These are phyloP conservation scores for Raphanus raphanistrum DNA, from an alignment of 345 rosid species.

Conservation along the genomic window DNA sequence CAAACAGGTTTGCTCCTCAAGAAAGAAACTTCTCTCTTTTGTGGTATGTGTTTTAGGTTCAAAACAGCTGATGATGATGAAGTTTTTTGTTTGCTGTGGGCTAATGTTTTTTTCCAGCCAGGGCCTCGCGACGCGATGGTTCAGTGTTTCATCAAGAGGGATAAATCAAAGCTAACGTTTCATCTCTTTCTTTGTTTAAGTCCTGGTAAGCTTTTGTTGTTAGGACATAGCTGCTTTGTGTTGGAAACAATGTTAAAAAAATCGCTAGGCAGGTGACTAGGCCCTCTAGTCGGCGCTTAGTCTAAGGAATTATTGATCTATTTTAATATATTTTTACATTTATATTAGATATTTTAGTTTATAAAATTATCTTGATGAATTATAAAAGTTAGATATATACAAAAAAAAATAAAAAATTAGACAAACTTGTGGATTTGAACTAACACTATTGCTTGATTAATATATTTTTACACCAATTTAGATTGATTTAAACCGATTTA, in stretches of 20 bases:
- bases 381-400: background rate
- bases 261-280: background rate
- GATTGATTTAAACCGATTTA: background rate
- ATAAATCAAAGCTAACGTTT: constrained; percentile 64
- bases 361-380: background rate
- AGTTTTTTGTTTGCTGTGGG: background rate
- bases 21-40: background rate
- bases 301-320: background rate
- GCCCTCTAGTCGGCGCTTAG: background rate
- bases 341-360: too few species aligned
- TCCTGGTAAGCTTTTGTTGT: constrained; percentile 47
- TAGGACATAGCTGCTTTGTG: background rate
- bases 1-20: constrained; percentile 49
- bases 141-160: constrained; percentile 70
- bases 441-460: background rate
- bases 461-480: background rate
- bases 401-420: background rate
- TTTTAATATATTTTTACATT: background rate
- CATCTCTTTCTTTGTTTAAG: constrained; percentile 65
- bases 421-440: background rate
- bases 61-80: constrained; percentile 9
- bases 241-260: background rate
- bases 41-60: background rate
- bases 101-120: constrained; percentile 46
- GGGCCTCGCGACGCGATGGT: constrained; percentile 60